phyloP scores from a whole-genome alignment of 2,329 filamentous ascomycete genomes.

The Phyllosticta citribraziliensis region DNA sequence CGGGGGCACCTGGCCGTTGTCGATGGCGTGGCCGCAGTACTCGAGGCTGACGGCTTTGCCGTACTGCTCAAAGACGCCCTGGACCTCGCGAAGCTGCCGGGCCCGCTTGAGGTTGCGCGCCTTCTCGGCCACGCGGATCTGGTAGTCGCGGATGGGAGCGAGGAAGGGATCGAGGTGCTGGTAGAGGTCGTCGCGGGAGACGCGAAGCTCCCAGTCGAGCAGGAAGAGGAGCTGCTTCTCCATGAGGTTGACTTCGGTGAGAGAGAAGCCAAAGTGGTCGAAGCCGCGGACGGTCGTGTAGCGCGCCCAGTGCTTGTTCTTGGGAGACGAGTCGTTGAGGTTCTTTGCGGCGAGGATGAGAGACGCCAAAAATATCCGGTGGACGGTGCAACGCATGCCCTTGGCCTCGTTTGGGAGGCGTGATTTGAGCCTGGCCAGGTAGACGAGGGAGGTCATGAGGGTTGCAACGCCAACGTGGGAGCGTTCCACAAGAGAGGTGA shows the following conservation, averaged over 20 bases:
- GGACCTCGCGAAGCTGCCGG: constrained; percentile 5
- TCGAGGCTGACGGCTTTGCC: constrained; percentile 11
- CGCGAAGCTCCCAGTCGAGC: constrained; percentile 86
- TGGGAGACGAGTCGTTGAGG: constrained; percentile 94
- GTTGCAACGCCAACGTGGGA: constrained; percentile 97
- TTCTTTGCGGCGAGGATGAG: constrained; percentile 90
- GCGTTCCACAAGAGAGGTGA: constrained; percentile 77
- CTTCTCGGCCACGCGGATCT: constrained; percentile 46
- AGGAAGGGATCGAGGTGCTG: constrained; percentile 81
- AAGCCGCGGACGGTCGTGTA: constrained; percentile 71
- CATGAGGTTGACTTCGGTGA: constrained; percentile 97
- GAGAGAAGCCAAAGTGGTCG: constrained; percentile 78
- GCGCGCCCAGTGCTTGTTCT: constrained; percentile 99
- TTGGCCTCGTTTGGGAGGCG: constrained; percentile 89
- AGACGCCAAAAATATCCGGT: constrained; percentile 90
- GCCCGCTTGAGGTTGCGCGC: constrained; percentile 35
- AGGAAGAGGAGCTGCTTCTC: constrained; percentile 96
- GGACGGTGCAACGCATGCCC: constrained; percentile 90
- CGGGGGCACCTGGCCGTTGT: constrained; percentile 28
- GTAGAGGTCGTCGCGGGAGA: constrained; percentile 78
- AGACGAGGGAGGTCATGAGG: constrained; percentile 92
- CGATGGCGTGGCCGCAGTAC: constrained; percentile 28
- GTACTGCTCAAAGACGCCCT: constrained; percentile 2
- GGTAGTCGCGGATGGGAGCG: constrained; percentile 62
- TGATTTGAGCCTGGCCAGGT: constrained; percentile 73